phyloP scores from a whole-genome alignment of 768 basidiomycete genomes.

The Mycena alexandri region DNA sequence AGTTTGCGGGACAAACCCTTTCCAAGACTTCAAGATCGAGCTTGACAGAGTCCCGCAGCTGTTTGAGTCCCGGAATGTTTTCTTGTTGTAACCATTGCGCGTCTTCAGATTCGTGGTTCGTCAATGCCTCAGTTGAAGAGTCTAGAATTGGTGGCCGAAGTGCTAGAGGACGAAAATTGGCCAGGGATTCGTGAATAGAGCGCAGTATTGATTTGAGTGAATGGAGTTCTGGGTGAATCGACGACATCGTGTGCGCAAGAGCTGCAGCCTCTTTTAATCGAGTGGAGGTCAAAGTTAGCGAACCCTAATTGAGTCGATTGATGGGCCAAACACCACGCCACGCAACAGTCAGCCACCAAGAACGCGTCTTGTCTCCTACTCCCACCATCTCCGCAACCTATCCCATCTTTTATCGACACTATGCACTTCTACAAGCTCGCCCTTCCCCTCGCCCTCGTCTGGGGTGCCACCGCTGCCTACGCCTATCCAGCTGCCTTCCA shows the following conservation, averaged over 20 bases:
- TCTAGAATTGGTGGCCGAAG: constrained; percentile 35
- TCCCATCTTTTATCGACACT: constrained; percentile 12
- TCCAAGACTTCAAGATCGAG: constrained; percentile 37
- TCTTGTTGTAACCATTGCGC: constrained; percentile 38
- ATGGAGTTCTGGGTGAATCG: constrained; percentile 21
- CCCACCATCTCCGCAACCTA: constrained; percentile 14
- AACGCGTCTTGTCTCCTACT: constrained; percentile 26
- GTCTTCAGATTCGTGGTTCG: constrained; percentile 22
- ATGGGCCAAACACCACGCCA: neutral
- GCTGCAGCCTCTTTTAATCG: neutral
- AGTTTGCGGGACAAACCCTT: constrained; percentile 27
- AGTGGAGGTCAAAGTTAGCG: constrained; percentile 1
- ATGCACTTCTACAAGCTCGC: constrained; percentile 33
- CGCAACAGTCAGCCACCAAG: constrained; percentile 28
- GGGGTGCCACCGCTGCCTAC: constrained; percentile 18
- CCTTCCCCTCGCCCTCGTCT: constrained; percentile 26
- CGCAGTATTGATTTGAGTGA: constrained; percentile 11
- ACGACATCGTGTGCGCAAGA: constrained; percentile 4
- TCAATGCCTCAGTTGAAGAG: constrained; percentile 30
- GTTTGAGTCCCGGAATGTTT: constrained; percentile 36
- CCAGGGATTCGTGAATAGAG: constrained; percentile 51
- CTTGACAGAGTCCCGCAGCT: constrained; percentile 34
- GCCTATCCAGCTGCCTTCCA: constrained; percentile 25
- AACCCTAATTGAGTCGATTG: neutral
- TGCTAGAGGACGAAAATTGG: constrained; percentile 53